phyloP scores from a whole-genome alignment of 129 eudicot genomes.

The Rutidosis leptorrhynchoides region DNA sequence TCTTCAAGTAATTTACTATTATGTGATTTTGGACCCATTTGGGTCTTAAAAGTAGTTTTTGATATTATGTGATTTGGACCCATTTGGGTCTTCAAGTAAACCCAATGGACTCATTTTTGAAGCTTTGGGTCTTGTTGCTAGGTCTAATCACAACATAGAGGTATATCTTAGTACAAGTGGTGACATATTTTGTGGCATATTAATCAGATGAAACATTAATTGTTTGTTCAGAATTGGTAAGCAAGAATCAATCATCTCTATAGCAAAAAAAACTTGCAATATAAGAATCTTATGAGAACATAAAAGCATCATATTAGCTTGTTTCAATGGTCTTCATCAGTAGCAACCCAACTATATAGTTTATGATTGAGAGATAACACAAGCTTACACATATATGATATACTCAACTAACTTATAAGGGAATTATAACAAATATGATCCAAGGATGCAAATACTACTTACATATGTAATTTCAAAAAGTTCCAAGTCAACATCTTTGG shows the following conservation, averaged over 20 bases:
- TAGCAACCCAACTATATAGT: too few relatives aligned
- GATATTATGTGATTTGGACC: too few relatives aligned
- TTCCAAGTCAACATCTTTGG: conserved; percentile 89
- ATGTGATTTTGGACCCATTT: too few relatives aligned
- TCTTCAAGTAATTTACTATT: too few relatives aligned
- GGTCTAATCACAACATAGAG: background rate
- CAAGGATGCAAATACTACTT: conserved; percentile 36
- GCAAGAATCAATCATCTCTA: background rate
- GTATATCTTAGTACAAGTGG: background rate
- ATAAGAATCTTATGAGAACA: too few relatives aligned
- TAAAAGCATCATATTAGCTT: too few relatives aligned
- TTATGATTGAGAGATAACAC: background rate
- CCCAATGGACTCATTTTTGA: too few relatives aligned
- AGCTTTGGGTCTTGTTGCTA: too few relatives aligned
- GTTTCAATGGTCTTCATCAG: too few relatives aligned
- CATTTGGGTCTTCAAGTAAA: too few relatives aligned
- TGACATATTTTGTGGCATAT: background rate
- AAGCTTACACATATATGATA: background rate
- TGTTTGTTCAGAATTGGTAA: background rate
- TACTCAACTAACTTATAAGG: conserved; percentile 1
- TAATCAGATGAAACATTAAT: background rate
- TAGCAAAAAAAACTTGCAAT: background rate
- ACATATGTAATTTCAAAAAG: conserved; percentile 95
- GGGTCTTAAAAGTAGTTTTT: too few relatives aligned
- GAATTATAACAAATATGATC: background rate